Evolutionary conservation across 176 grass and related monocot genomes (phyloP), one percentile per base, ranked within the genome.

Genomic region (Areca catechu): DNA sequence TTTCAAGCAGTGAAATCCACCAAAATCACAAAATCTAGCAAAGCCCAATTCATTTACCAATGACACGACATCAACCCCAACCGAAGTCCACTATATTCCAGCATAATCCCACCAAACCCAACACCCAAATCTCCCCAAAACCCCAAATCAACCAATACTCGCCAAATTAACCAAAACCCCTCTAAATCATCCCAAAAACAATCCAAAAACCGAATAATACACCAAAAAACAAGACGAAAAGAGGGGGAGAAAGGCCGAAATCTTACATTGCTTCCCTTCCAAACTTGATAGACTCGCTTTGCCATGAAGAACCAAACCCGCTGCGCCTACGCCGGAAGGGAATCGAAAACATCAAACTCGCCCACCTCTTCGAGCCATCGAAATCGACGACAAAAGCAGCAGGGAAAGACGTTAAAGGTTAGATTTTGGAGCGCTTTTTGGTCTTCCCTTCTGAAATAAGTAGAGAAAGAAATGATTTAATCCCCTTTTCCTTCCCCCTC

Each of bases 221-320:
- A 50, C 29, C 56, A 18, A 20, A 57, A 57, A 16, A 54, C 20
- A 0, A 15, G 22, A 60, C 54, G 37, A 61, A 69, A 27, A 12
- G 10, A 14, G 10, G 10, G 49, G 21, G 51, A 49, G 53, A 69
- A 61, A 50, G n/a, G 0, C 49, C 76, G 54, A 72, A 49, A 74
- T 79, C 88, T 85, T 70, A 86, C 86, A 85, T 88, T 97, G 24
- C 78, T 85, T 51, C 78, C 86, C 72, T 53, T 91, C 93, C 83
- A 97, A 75, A 55, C 75, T 80, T 91, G 78, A 73, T 85, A 83
- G 5, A 88, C 80, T 62, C 81, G 92, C 75, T 91, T 88, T 56
- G 78, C 77, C 86, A 85, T 87, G 72, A 71, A 48, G 25, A 57
- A 62, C 69, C 82, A 79, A 77, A 19, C 54, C 28, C 67, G 63